Evolutionary conservation across 257 asterid species (phyloP), one percentile per base, ranked within the genome.

Genomic region (Perilla frutescens): DNA sequence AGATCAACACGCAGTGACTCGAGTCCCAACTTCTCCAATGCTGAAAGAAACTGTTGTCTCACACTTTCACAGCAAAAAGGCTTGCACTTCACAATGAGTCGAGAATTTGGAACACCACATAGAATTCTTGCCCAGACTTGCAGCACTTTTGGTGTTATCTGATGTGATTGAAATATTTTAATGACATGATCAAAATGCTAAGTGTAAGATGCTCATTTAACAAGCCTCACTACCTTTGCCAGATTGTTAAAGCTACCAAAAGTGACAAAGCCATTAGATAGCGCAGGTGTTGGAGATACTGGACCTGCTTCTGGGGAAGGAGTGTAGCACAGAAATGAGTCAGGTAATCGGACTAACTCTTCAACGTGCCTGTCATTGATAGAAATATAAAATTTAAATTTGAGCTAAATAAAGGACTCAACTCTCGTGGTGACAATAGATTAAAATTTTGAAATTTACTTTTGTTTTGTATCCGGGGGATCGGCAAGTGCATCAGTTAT

Each of bases 301-400:
- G 90, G 92, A 71, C 98, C 99, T 44, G 98, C 99, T 90, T 95
- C 99, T 74, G 91, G 96, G 54, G 99, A 95, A 73, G 99, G 96
- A 67, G 96, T 89, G 83, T 95, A 95, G 79, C 99, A 95, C 76
- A 95, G 91, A 79, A 95, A 95, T 70, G 98, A 90, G 72, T 84
- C 65, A n/a, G 94, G 98, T 69, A 95, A 83, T 29, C 96, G 89
- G 37, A 95, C 91, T 44, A 95, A 84, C 80, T 95, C 98, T 85
- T 95, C 99, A 50, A 95, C 90, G 29, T 95, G 99, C 85, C 99
- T 95, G 92, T 76, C 87, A 81, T 62, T 44, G 50, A 68, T 59
- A 73, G 80, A 70, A 74, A 78, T 49, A 75, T 56, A 48, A 53
- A 62, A 44, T 7, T 66, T 71, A 12, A 64, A 72, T 39, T 49